Conservation (phyloP, 2,329 filamentous ascomycete species). For the Pleurostoma richardsiae region DNA sequence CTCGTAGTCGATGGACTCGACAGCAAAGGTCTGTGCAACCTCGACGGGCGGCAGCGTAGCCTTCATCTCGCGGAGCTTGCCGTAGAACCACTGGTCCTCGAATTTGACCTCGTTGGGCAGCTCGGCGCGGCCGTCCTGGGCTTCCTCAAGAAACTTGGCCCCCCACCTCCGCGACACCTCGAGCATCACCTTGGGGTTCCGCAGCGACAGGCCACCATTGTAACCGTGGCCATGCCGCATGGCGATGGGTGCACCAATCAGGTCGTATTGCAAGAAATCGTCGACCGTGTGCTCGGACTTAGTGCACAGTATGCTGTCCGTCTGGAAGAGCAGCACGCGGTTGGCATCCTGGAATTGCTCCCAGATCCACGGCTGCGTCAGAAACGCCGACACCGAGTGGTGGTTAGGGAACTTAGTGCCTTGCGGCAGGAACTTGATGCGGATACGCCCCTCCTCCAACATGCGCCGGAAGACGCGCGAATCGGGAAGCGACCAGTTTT, state of each 20-base stretch:
- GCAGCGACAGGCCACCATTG: constrained; percentile 25
- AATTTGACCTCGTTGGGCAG: constrained; percentile 13
- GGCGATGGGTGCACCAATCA: constrained; percentile 23
- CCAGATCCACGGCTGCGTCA: constrained; percentile 24
- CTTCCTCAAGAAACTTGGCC: constrained; percentile 4
- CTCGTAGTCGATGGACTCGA: constrained; percentile 22
- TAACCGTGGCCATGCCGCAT: constrained; percentile 14
- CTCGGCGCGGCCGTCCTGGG: constrained; percentile 10
- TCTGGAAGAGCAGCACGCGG: constrained; percentile 25
- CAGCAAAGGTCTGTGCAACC: constrained; percentile 18
- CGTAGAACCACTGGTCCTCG: constrained; percentile 26
- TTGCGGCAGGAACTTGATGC: constrained; percentile 27
- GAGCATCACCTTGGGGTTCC: constrained; percentile 19
- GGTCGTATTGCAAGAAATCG: constrained; percentile 24
- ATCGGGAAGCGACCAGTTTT: constrained; percentile 12
- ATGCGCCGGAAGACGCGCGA: constrained; percentile 26
- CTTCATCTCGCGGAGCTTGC: constrained; percentile 15
- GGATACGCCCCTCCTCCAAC: constrained; percentile 20
- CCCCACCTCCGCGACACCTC: constrained; percentile 7
- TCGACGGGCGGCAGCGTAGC: constrained; percentile 17
- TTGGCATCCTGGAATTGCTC: constrained; percentile 19
- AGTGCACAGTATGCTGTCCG: constrained; percentile 25
- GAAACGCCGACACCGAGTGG: constrained; percentile 23
- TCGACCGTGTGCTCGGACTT: constrained; percentile 17
- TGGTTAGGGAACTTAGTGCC: constrained; percentile 19